These are phyloP conservation scores for Mycena chlorophos DNA, from an alignment of 768 basidiomycete genomes.

Conservation along the genomic window DNA sequence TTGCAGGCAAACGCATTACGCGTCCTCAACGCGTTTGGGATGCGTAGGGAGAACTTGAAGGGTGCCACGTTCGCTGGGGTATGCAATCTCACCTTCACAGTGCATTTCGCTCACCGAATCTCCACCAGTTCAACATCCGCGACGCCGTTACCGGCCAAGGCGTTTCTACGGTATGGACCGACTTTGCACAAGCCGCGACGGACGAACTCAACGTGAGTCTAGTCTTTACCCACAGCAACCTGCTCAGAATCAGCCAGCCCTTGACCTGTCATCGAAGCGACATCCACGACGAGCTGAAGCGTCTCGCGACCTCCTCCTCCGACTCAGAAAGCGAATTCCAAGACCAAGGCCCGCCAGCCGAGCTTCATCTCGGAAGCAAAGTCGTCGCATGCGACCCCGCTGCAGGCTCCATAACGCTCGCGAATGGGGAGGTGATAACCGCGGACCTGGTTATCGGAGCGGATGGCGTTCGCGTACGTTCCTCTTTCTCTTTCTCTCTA, in stretches of 20 bases:
- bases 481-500: not conserved
- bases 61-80: conserved; percentile 16
- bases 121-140: too few relatives aligned
- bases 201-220: too few relatives aligned
- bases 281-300: conserved; percentile 16
- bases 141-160: too few relatives aligned
- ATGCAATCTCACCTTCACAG: not conserved
- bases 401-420: conserved; percentile 5
- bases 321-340: not conserved
- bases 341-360: not conserved
- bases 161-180: too few relatives aligned
- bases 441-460: conserved; percentile 13
- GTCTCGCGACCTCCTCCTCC: conserved; percentile 4
- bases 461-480: conserved; percentile 15
- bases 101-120: too few relatives aligned
- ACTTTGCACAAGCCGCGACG: too few relatives aligned
- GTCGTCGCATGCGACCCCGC: conserved; percentile 10
- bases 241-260: conserved; percentile 13
- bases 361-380: conserved; percentile 7
- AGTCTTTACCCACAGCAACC: not conserved
- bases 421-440: conserved; percentile 2
- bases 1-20: conserved; percentile 16
- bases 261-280: conserved; percentile 11
- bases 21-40: conserved; percentile 12
- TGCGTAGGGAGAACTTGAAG: conserved; percentile 6